phyloP scores from a whole-genome alignment of 2,329 filamentous ascomycete species.

The Aureobasidium lini region DNA sequence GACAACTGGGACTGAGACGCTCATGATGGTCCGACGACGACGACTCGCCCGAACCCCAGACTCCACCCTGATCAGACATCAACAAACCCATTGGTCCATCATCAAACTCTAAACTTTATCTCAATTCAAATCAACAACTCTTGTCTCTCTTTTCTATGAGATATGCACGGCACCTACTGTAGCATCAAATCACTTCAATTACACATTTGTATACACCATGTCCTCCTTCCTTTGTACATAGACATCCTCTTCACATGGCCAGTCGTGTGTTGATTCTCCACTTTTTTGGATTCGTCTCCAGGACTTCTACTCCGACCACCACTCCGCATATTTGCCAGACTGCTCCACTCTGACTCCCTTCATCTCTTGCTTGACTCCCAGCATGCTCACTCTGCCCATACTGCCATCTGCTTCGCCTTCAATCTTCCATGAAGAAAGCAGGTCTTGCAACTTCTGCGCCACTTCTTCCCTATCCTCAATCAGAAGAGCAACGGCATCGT shows the following conservation, averaged over 20 bases:
- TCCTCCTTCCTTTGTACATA: neutral
- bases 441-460: slow-evolving; percentile 49
- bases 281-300: neutral
- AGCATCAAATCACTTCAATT: neutral
- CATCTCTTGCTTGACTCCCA: slow-evolving; percentile 65
- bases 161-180: neutral
- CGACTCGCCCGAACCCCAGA: neutral
- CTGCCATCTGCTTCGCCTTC: slow-evolving; percentile 34
- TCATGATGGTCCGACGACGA: neutral
- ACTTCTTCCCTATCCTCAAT: slow-evolving; percentile 66
- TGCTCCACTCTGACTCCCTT: slow-evolving; percentile 50
- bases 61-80: neutral
- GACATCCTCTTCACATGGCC: neutral
- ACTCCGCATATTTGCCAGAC: slow-evolving; percentile 32
- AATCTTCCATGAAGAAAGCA: slow-evolving; percentile 56
- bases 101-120: neutral
- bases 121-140: neutral
- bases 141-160: no score
- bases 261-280: neutral
- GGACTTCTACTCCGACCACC: slow-evolving; percentile 27
- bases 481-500: slow-evolving; percentile 78
- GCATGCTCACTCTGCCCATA: slow-evolving; percentile 55
- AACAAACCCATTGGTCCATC: neutral
- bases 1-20: neutral
- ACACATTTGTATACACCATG: neutral